Evolutionary conservation across 2,329 filamentous ascomycete species (phyloP), one percentile per base, ranked within the genome.

Genomic region (Camillea tinctor): DNA sequence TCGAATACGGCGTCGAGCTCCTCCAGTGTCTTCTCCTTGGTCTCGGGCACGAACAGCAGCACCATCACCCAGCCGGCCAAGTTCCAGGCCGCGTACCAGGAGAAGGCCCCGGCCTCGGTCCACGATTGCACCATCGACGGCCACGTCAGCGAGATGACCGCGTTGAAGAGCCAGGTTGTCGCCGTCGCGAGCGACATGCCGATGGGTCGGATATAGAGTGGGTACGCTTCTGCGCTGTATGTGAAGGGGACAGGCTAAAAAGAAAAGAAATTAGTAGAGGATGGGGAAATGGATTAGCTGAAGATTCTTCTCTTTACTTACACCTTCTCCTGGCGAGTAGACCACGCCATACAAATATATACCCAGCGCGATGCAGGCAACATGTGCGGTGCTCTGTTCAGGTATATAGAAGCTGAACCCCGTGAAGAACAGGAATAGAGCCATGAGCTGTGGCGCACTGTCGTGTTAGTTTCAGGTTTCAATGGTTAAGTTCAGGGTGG

Each of bases 191-290:
- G 74, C 1, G 83, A 83, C 85, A 88, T 88, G 49, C 85, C 85
- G 54, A 86, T 77, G 1, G 84, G 79, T 17, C 86, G 83, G 49
- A 88, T 82, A 63, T 88, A 87, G 1, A 88, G 75, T 4, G 86
- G 86, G 68, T 88, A 89, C 1, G 85, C 86, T 71, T 89, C 87
- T 20, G 87, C 86, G 0, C 84, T 87, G 70, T 89, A 89, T 0
- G 85, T 88, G 68, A 88, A 89, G 0, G 87, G 86, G 0, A 88
- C 86, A 5, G 78, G 79, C 69, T 70, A 30, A 30, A 9, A 24
- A 57, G 15, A 52, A 26, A 40, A 7, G 5, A 9, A 36, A 15
- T 52, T 21, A 26, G 15, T 15, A 49, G 19, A 20, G n/a, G n/a
- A n/a, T n/a, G n/a, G n/a, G n/a, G 26, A 30, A 9, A 4, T 22